Conservation (phyloP, 306 rosid genomes). For the Echinosophora koreensis region DNA sequence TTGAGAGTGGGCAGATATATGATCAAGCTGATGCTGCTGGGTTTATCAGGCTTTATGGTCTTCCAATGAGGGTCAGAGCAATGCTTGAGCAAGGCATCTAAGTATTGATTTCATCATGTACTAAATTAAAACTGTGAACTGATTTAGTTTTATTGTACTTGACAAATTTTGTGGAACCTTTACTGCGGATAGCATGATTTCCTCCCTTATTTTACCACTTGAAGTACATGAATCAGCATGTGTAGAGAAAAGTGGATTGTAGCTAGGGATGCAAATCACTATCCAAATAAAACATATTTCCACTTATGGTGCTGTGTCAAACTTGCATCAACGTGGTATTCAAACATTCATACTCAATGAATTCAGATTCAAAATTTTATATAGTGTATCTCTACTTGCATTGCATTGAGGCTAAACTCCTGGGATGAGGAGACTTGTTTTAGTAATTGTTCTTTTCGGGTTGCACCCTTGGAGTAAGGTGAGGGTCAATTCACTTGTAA, state of each 20-base stretch:
- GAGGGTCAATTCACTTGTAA: too few species aligned
- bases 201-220: not conserved
- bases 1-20: constrained; percentile 81
- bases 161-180: not conserved
- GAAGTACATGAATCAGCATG: not conserved
- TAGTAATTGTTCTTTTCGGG: too few species aligned
- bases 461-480: too few species aligned
- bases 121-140: not conserved
- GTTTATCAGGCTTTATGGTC: constrained; percentile 90
- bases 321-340: not conserved
- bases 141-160: constrained; percentile 7
- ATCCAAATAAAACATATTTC: too few species aligned
- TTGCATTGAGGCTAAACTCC: not conserved
- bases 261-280: not conserved
- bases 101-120: constrained; percentile 26
- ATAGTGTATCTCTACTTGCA: not conserved
- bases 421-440: too few species aligned
- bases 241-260: constrained; percentile 30
- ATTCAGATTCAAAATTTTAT: not conserved
- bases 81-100: constrained; percentile 73
- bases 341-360: not conserved
- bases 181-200: not conserved
- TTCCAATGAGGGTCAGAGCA: constrained; percentile 85
- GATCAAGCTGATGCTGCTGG: constrained; percentile 98
- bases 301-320: not conserved